Evolutionary conservation across 257 asterid species (phyloP).

Genomic region (Solanum arcanum): DNA sequence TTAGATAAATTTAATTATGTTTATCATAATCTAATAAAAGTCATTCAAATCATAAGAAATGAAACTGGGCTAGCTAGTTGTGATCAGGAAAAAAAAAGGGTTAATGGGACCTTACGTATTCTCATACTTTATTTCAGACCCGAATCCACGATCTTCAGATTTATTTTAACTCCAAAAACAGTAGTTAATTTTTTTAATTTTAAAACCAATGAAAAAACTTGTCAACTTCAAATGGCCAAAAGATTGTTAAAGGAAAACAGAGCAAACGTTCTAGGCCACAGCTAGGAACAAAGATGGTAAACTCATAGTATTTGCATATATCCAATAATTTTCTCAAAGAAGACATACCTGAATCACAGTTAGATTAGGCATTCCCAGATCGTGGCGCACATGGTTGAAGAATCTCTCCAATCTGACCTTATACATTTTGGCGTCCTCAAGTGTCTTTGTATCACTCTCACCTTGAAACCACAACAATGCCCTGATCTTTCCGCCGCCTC

Average conservation of each 20-base stretch:
- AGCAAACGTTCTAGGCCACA: neutral
- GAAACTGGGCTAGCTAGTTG: too few relatives aligned
- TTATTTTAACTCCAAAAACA: too few relatives aligned
- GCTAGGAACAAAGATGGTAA: neutral
- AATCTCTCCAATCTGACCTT: conserved; percentile 14
- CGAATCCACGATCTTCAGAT: too few relatives aligned
- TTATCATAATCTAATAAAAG: too few relatives aligned
- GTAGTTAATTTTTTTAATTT: too few relatives aligned
- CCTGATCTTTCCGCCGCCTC: conserved; percentile 7
- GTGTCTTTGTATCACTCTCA: conserved; percentile 10
- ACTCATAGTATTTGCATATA: neutral
- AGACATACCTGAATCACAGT: conserved; percentile 17
- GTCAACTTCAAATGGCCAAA: too few relatives aligned
- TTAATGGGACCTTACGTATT: too few relatives aligned
- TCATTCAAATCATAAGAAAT: too few relatives aligned
- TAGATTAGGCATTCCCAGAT: conserved; percentile 5
- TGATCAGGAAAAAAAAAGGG: too few relatives aligned
- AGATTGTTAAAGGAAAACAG: neutral
- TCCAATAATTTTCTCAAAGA: neutral
- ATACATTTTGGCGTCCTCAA: conserved; percentile 13
- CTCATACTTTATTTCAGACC: too few relatives aligned
- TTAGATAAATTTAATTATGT: neutral
- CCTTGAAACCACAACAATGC: conserved; percentile 38
- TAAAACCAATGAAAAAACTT: too few relatives aligned
- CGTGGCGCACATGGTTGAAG: conserved; percentile 9